Evolutionary conservation across 2,329 filamentous ascomycete species (phyloP).

Genomic region (Colletotrichum spaethianum): DNA sequence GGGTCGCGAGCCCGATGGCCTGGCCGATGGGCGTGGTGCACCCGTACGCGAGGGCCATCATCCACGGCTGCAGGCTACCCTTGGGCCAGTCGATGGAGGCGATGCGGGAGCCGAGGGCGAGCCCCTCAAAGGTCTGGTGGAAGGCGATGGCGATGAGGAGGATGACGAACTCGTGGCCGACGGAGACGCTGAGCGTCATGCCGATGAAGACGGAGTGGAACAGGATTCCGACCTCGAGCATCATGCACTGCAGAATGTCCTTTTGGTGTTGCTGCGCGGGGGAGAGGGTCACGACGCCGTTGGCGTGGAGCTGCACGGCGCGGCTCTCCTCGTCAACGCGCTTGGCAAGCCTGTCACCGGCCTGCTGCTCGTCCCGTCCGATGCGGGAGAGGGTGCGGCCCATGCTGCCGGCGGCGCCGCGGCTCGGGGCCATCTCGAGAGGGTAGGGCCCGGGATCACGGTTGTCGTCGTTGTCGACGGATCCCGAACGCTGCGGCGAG

Average conservation of each 20-base stretch:
- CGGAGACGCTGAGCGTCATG: constrained; percentile 85
- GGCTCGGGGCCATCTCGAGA: constrained; percentile 19
- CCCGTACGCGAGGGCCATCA: constrained; percentile 72
- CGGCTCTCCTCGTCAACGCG: constrained; percentile 30
- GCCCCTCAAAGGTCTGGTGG: constrained; percentile 73
- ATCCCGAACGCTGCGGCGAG: constrained; percentile 34
- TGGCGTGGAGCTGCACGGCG: constrained; percentile 1
- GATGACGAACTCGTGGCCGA: constrained; percentile 82
- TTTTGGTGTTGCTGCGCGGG: constrained; percentile 73
- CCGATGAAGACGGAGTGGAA: constrained; percentile 88
- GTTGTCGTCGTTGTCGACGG: constrained; percentile 2
- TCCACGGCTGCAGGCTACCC: constrained; percentile 64
- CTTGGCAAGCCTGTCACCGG: constrained; percentile 44
- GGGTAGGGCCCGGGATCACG: neutral
- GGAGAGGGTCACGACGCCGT: constrained; percentile 47
- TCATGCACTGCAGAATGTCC: constrained; percentile 80
- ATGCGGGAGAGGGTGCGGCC: constrained; percentile 36
- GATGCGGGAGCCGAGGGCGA: constrained; percentile 76
- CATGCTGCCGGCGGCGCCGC: constrained; percentile 21
- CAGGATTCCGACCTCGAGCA: constrained; percentile 84
- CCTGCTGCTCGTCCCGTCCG: constrained; percentile 10
- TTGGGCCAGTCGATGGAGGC: constrained; percentile 64
- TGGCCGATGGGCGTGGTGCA: constrained; percentile 80
- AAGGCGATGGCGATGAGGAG: constrained; percentile 84
- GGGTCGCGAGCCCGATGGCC: constrained; percentile 78